Evolutionary conservation across 2,329 filamentous ascomycete species (phyloP).

Genomic region (Herpotrichia juniperi): DNA sequence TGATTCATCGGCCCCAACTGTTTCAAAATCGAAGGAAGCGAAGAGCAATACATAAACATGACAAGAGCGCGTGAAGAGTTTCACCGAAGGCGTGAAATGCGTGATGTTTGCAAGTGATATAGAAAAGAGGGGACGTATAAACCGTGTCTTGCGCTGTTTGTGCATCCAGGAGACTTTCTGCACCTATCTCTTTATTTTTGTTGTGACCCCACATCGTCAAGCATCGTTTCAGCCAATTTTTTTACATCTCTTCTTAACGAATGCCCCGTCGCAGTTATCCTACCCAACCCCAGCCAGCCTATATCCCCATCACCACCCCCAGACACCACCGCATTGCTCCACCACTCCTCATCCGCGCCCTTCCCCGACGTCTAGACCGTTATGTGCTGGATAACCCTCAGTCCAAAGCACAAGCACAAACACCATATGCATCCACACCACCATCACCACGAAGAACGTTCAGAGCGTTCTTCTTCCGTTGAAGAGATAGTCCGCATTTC

Average conservation of each 20-base stretch:
- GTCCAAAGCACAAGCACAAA: slow-evolving; percentile 3
- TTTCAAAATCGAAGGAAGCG: neutral
- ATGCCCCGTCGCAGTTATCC: neutral
- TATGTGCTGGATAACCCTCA: slow-evolving; percentile 14
- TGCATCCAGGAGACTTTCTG: neutral
- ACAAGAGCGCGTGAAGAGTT: neutral
- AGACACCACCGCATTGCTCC: neutral
- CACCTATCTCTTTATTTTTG: neutral
- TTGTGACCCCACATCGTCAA: no score
- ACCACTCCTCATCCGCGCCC: neutral
- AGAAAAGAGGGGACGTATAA: neutral
- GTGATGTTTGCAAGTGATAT: neutral
- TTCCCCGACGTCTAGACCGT: neutral
- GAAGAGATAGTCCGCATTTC: slow-evolving; percentile 2
- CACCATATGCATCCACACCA: slow-evolving; percentile 1
- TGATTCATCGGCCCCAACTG: no score
- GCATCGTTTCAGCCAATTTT: no score
- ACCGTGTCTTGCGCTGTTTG: neutral
- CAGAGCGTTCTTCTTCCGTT: slow-evolving; percentile 1
- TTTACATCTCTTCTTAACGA: neutral
- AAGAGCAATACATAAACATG: neutral
- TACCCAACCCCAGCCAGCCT: neutral
- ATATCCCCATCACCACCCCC: neutral
- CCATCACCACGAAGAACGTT: neutral
- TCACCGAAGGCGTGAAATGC: neutral